Base-by-base conservation (phyloP, 2,329 filamentous ascomycete genomes). In the Fusarium guadeloupense region DNA sequence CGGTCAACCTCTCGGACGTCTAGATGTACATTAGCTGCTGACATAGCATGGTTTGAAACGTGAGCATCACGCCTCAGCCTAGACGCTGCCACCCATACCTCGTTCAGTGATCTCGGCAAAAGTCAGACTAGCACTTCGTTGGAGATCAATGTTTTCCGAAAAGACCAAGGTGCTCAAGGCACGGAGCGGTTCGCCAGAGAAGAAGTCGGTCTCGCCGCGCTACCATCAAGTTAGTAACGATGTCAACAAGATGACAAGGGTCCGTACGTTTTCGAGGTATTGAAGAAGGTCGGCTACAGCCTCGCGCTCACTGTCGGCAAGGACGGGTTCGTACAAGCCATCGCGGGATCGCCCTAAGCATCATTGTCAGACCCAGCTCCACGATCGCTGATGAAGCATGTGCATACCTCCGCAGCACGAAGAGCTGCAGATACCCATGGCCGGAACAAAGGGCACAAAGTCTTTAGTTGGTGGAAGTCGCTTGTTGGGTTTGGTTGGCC, bases 91-190 rank as follows among this genome's bases (percentile, higher is more conserved):
- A 59, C 57, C 38, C 82, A 70, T 84, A 97, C 95, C 94, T 92
- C 94, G 82, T 79, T 99, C 95, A 33, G 95, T 99, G 68, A 99
- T 99, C 77, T 99, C 95, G 58, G 95, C 95, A 83, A 99, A 99
- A 3, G 95, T 99, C 76, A 99, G 85, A 76, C 94, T 98, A 47
- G 95, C 95, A 79, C 95, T 98, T 66, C 95, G 87, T 80, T 99
- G 95, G 47, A 99, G 84, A 76, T 99, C 95, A 75, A 99, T 93
- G 80, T 99, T 99, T 77, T 98, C 93, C 54, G 95, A 99, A 76
- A 97, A 99, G 54, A 99, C 95, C 21, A 99, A 85, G 12, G 94
- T 99, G 78, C 92, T 97, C 53, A 99, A 81, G 39, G 95, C 94
- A 77, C 91, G 90, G 54, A 99, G 87, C 39, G 95, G 95, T 73